Percentiles rank a stretch among this genome's conserved stretches.
Evolutionary conservation across 306 rosid genomes (phyloP).

Genomic region (Alnus glutinosa): DNA sequence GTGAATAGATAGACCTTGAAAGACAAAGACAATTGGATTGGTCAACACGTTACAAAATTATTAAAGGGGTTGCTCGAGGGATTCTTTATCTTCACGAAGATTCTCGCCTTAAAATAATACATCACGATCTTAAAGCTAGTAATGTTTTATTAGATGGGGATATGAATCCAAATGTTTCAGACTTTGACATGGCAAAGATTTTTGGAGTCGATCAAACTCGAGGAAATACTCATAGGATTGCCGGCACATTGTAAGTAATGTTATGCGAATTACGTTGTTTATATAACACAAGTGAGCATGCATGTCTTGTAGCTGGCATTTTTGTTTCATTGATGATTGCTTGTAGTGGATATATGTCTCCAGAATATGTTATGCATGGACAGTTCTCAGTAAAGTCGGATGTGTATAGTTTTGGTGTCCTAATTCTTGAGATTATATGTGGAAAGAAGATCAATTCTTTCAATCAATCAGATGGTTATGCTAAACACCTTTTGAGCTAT

Average conservation of each 20-base stretch:
- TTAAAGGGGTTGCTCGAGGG: conserved; percentile 38
- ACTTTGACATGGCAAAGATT: conserved; percentile 35
- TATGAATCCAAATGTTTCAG: conserved; percentile 32
- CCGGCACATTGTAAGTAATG: conserved; percentile 32
- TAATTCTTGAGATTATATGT: conserved; percentile 2
- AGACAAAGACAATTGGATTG: conserved; percentile 37
- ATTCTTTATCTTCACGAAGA: conserved; percentile 42
- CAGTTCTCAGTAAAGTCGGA: conserved; percentile 32
- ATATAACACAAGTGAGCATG: too few relatives aligned
- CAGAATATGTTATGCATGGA: conserved; percentile 45
- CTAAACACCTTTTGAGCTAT: not conserved
- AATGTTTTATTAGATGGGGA: conserved; percentile 26
- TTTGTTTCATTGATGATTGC: not conserved
- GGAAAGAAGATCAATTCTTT: not conserved
- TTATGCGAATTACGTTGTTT: too few relatives aligned
- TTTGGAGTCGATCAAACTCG: conserved; percentile 23
- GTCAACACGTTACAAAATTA: conserved; percentile 37
- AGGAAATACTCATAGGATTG: conserved; percentile 25
- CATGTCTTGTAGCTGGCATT: not conserved
- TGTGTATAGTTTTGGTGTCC: conserved; percentile 41
- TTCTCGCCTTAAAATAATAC: conserved; percentile 38
- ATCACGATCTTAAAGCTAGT: conserved; percentile 43
- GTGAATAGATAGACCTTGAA: conserved; percentile 23
- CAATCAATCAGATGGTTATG: not conserved
- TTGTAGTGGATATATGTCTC: conserved; percentile 48